These are phyloP conservation scores for Solanum peruvianum DNA, from an alignment of 257 asterid genomes.

Conservation along the genomic window DNA sequence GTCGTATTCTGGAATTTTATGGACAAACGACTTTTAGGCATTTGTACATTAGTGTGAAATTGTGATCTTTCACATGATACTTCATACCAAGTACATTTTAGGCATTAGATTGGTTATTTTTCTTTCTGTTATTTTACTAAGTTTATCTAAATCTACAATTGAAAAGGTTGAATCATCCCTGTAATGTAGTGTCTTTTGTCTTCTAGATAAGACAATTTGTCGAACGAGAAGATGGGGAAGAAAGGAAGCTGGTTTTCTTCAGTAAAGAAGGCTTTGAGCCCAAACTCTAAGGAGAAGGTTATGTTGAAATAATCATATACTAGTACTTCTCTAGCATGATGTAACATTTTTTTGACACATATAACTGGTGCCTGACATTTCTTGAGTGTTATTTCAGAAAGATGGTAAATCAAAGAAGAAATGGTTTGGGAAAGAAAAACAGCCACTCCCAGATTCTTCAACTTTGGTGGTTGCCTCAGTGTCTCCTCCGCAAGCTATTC, in stretches of 20 bases:
- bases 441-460: constrained; percentile 24
- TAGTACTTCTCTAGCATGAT: background rate
- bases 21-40: too few species aligned
- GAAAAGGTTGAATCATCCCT: background rate
- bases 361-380: background rate
- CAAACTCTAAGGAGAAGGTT: constrained; percentile 51
- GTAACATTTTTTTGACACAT: background rate
- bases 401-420: constrained; percentile 27
- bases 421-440: constrained; percentile 38
- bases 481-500: constrained; percentile 37
- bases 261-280: constrained; percentile 75
- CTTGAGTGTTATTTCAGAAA: constrained; percentile 28
- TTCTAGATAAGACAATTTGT: constrained; percentile 9
- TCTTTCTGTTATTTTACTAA: background rate
- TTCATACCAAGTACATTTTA: background rate
- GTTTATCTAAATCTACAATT: background rate
- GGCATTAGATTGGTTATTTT: background rate
- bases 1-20: background rate
- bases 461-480: constrained; percentile 24
- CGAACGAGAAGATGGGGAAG: constrained; percentile 64
- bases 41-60: background rate
- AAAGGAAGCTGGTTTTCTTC: constrained; percentile 89
- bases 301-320: background rate
- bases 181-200: background rate
- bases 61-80: background rate